Conservation (phyloP, 202 grass and related monocot genomes). For the Digitaria exilis region DNA sequence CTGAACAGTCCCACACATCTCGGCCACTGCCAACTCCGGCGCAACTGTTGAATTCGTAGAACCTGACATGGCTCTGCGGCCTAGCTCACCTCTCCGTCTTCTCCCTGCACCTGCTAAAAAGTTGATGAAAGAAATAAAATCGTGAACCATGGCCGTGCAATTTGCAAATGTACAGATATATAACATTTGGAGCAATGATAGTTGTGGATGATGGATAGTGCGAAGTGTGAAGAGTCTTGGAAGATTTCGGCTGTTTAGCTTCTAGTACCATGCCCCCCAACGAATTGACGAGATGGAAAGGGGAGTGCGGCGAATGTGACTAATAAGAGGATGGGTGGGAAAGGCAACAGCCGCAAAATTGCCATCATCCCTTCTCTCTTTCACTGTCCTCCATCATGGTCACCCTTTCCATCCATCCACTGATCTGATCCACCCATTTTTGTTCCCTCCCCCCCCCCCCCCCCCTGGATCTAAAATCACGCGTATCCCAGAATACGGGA, state of each 20-base stretch:
- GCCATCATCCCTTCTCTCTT: neutral
- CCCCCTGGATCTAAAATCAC: neutral
- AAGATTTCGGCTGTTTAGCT: neutral
- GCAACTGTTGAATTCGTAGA: constrained; percentile 32
- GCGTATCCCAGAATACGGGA: constrained; percentile 18
- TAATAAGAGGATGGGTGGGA: neutral
- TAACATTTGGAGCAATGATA: neutral
- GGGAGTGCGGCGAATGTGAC: too few species aligned
- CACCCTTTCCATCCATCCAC: constrained; percentile 3
- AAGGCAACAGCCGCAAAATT: neutral
- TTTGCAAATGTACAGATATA: neutral
- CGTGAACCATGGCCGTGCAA: neutral
- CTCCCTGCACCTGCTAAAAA: neutral
- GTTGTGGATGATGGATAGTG: neutral
- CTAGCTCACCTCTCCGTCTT: neutral
- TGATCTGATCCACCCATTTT: too few species aligned
- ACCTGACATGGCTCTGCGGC: constrained; percentile 51
- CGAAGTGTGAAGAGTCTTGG: neutral
- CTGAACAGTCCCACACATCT: constrained; percentile 36
- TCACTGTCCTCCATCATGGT: constrained; percentile 13
- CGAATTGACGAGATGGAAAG: neutral
- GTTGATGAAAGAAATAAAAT: neutral
- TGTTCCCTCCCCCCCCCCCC: too few species aligned
- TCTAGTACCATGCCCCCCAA: neutral
- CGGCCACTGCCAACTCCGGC: constrained; percentile 3